Evolutionary conservation across 2,329 filamentous ascomycete genomes (phyloP), one percentile per base, ranked within the genome.

Genomic region (Pseudocercospora ulei): DNA sequence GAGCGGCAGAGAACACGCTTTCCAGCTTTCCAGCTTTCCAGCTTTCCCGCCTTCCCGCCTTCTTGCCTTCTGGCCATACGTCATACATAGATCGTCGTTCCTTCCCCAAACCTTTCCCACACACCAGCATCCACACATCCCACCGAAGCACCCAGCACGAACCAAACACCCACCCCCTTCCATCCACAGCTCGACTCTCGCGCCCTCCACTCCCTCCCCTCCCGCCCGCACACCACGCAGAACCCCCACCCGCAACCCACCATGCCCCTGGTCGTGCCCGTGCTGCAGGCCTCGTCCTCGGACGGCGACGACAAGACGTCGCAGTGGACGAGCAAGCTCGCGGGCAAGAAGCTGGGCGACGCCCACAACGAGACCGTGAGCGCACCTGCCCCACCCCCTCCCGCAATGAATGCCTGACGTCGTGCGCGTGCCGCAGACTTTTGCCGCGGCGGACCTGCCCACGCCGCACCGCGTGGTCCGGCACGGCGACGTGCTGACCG

Each of bases 201-300:
- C n/a, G n/a, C n/a, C n/a, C n/a, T n/a, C n/a, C n/a, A n/a, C n/a
- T n/a, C n/a, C n/a, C n/a, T n/a, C n/a, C n/a, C n/a, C n/a, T n/a
- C n/a, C n/a, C n/a, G n/a, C n/a, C n/a, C n/a, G n/a, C 23, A 4
- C 3, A 25, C 4, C 23, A 25, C 23, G 23, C 9, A 7, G 2
- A 35, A 41, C 25, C 6, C 25, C 3, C 41, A 34, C 20, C 14
- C 38, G 25, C 7, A 3, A 16, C 7, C 2, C 39, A 52, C 34
- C 19, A 71, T 71, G 68, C 67, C 67, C 59, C 67, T 71, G 56
- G 66, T 71, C 43, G 62, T 70, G 8, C 67, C 68, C 27, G 66
- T 65, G 38, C 49, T 68, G 24, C 60, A 60, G 54, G 61, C 58
- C 53, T 62, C 57, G 30, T 33, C 30, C 30, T 11, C 20, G 14